A percentile compares a stretch with the other conserved stretches of the same genome.
Evolutionary conservation across 306 rosid species (phyloP).

Genomic region (Macrotyloma uniflorum): DNA sequence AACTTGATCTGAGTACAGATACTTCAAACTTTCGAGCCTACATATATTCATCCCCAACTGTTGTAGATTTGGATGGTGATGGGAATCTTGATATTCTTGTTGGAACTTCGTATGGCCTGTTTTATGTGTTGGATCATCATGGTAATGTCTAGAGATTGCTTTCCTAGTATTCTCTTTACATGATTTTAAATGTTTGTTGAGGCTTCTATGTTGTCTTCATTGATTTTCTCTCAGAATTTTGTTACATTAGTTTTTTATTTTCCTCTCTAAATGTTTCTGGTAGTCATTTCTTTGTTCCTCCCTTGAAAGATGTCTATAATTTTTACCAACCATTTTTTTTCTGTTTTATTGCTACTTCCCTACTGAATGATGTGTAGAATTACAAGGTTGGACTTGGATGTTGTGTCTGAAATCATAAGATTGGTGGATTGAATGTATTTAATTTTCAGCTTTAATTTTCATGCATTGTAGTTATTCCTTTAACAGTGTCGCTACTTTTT

Average conservation of each 20-base stretch:
- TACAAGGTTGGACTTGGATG: not conserved
- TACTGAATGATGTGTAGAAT: not conserved
- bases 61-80: constrained; percentile 95
- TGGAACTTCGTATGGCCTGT: constrained; percentile 92
- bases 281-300: constrained; percentile 21
- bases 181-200: not conserved
- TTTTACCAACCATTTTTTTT: not conserved
- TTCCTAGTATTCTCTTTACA: not conserved
- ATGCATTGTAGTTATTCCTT: constrained; percentile 25
- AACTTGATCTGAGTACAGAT: constrained; percentile 93
- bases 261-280: not conserved
- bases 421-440: not conserved
- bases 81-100: constrained; percentile 93
- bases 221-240: constrained; percentile 27
- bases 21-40: constrained; percentile 69
- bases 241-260: not conserved
- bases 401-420: constrained; percentile 5
- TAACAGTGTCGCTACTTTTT: constrained; percentile 2
- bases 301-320: not conserved
- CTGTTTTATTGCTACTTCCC: constrained; percentile 6
- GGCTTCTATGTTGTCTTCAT: not conserved
- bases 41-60: constrained; percentile 90
- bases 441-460: constrained; percentile 25
- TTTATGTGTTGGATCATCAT: constrained; percentile 92
- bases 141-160: constrained; percentile 55